Base-by-base conservation (phyloP, 345 rosid species). In the Mercurialis annua region DNA sequence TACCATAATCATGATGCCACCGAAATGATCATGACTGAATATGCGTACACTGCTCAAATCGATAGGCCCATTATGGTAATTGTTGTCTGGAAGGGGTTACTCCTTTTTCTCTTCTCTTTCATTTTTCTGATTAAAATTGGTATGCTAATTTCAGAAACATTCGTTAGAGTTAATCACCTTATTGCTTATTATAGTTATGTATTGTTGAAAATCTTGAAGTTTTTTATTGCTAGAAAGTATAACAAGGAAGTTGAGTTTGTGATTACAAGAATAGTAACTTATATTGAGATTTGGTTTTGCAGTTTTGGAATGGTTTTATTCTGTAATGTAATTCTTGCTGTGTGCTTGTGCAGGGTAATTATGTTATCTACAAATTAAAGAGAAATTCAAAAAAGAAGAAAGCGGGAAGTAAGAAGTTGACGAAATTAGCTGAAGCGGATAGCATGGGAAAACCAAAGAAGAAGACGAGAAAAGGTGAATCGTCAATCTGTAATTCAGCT, bases 341-440 rank as follows among this genome's bases (percentile, higher is more conserved):
- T 58, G 17, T 64, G 40, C 18, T 20, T 31, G 24, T 75, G 82
- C 60, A 72, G 75, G 53, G 50, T 24, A 34, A 63, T 42, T 62
- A 55, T 44, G 67, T 67, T 36, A 18, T 83, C 11, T 83, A 79
- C n/a, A 80, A 66, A 76, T 33, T 83, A 12, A 67, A 34, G 69
- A 65, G 17, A 29, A 68, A 66, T 7, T 0, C 54, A 16, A 30
- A 58, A 20, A 69, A 42, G 40, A 40, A 42, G 36, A 24, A 7
- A 20, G 42, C 14, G 29, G 4, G 46, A 12, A 42, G 40, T 30
- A 68, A 23, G 49, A 52, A 24, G 44, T 12, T 2, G 1, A 34
- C 24, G 69, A 65, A 52, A n/a, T n/a, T n/a, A 23, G 49, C 36
- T 17, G 36, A 53, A 52, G 59, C 31, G 40, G 29, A 11, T 10